Conservation (phyloP, 1,284 basidiomycete genomes). For the Cryptococcus floricola region DNA sequence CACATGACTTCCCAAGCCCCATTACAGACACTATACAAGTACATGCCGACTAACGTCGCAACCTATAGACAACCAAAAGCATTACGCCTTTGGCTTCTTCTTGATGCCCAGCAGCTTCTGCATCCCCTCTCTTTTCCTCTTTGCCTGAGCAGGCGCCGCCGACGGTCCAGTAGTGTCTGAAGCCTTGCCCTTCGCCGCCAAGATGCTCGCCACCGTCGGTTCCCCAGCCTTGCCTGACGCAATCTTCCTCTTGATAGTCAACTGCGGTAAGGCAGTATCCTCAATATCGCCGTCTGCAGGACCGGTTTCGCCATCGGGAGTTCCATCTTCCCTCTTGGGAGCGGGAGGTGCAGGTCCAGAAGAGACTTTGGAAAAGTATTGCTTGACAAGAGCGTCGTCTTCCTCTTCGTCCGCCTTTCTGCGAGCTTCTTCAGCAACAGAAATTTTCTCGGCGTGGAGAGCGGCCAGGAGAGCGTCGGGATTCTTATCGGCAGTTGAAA, state of each 20-base stretch:
- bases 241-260: constrained; percentile 71
- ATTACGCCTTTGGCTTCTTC: constrained; percentile 38
- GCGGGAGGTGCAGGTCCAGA: constrained; percentile 34
- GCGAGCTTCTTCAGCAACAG: constrained; percentile 55
- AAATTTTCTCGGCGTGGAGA: constrained; percentile 37
- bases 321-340: constrained; percentile 29
- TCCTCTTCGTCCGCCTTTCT: constrained; percentile 70
- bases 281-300: constrained; percentile 11
- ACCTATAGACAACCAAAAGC: not conserved
- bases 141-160: constrained; percentile 53
- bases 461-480: constrained; percentile 36
- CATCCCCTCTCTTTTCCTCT: constrained; percentile 53
- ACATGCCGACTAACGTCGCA: not conserved
- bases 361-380: constrained; percentile 76
- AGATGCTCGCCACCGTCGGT: constrained; percentile 64
- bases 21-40: not conserved
- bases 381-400: constrained; percentile 80
- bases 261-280: constrained; percentile 32
- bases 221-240: constrained; percentile 48
- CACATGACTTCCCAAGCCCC: not conserved
- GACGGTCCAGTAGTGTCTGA: constrained; percentile 49
- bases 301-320: constrained; percentile 8
- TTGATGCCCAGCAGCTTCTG: constrained; percentile 58
- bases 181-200: constrained; percentile 66
- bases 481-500: constrained; percentile 58